phyloP scores from a whole-genome alignment of 2,329 filamentous ascomycete genomes.

The Aspergillus ustus region DNA sequence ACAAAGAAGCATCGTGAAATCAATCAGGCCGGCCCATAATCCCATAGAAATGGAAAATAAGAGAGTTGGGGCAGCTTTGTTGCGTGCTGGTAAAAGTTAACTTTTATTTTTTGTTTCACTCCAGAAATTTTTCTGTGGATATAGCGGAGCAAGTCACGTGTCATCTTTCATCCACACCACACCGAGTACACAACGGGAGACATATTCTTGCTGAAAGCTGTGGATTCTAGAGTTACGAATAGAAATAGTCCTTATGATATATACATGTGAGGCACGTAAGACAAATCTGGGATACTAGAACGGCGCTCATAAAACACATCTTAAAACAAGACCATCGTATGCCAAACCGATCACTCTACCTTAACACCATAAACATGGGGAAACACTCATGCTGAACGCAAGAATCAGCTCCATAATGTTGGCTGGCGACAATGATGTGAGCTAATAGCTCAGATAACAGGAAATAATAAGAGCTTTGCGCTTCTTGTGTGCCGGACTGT shows the following conservation, averaged over 20 bases:
- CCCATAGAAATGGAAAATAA: not conserved
- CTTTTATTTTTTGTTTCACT: not conserved
- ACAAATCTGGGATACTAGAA: constrained; percentile 6
- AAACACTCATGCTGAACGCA: constrained; percentile 10
- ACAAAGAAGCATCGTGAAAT: not conserved
- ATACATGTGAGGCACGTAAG: constrained; percentile 6
- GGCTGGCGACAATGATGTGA: not conserved
- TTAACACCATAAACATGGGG: constrained; percentile 15
- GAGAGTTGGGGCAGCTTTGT: not conserved
- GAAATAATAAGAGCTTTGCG: not conserved
- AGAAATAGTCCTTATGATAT: constrained; percentile 4
- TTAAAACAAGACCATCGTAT: constrained; percentile 10
- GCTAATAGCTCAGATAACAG: constrained; percentile 4
- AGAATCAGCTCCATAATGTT: constrained; percentile 4
- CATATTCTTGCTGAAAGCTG: not conserved
- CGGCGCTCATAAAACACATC: constrained; percentile 19
- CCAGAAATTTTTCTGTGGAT: not conserved
- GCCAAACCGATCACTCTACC: constrained; percentile 14
- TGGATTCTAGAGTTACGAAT: not conserved
- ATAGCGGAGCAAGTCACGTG: not conserved
- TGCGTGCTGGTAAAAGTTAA: not conserved
- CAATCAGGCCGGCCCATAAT: not conserved
- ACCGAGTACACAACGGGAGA: not conserved
- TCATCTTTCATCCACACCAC: not conserved
- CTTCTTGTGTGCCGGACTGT: not conserved